A percentile compares a stretch with the other conserved stretches of the same genome.
Evolutionary conservation across 768 basidiomycete genomes (phyloP).

Genomic region (Pholiota molesta): DNA sequence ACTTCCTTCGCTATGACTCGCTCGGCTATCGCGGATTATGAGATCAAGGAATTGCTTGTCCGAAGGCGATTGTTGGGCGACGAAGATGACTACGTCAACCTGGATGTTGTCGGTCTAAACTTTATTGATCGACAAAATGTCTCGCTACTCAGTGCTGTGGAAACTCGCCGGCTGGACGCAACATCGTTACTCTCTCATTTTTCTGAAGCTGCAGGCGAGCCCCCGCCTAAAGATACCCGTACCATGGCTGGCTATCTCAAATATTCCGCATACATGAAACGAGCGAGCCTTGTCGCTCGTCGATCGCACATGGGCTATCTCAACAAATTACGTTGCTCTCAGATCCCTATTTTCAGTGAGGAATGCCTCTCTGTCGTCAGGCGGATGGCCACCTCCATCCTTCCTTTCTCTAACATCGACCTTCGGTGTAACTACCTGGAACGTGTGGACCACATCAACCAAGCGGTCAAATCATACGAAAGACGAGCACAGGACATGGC

Average conservation of each 20-base stretch:
- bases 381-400: conserved; percentile 46
- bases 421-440: conserved; percentile 43
- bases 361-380: conserved; percentile 47
- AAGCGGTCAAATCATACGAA: conserved; percentile 64
- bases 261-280: conserved; percentile 53
- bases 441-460: conserved; percentile 41
- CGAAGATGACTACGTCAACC: conserved; percentile 53
- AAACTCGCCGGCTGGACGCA: conserved; percentile 61
- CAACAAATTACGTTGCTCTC: conserved; percentile 71
- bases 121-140: conserved; percentile 61
- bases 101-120: conserved; percentile 66
- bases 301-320: conserved; percentile 76
- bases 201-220: conserved; percentile 48
- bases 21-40: conserved; percentile 76
- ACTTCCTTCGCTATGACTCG: conserved; percentile 76
- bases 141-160: conserved; percentile 54
- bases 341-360: conserved; percentile 45
- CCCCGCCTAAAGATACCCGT: conserved; percentile 74
- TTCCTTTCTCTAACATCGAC: conserved; percentile 53
- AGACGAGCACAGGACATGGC: conserved; percentile 59
- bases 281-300: conserved; percentile 53
- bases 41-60: conserved; percentile 88
- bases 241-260: conserved; percentile 73
- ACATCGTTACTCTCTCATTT: conserved; percentile 32
- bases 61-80: conserved; percentile 70